phyloP scores from a whole-genome alignment of 306 rosid species.

The Vigna unguiculata region DNA sequence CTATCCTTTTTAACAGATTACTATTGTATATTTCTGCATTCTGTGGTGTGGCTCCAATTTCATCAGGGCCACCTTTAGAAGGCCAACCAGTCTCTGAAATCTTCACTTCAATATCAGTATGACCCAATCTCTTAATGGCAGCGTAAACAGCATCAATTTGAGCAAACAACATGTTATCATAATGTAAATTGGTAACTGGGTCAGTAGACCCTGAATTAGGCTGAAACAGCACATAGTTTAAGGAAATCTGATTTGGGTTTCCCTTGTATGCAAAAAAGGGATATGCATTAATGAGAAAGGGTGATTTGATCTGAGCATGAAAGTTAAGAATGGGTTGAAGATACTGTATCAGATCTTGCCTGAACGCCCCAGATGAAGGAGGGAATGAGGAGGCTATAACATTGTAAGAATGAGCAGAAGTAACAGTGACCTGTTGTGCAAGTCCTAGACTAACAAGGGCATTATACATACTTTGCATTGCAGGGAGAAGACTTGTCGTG shows the following conservation, averaged over 20 bases:
- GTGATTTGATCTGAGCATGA: conserved; percentile 70
- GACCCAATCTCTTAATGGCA: conserved; percentile 80
- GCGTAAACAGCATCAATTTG: conserved; percentile 93
- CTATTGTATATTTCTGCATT: conserved; percentile 81
- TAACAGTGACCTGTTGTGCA: conserved; percentile 66
- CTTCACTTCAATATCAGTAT: conserved; percentile 71
- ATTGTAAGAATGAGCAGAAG: conserved; percentile 79
- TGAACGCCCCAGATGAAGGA: conserved; percentile 77
- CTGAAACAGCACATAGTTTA: conserved; percentile 78
- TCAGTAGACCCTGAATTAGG: conserved; percentile 78
- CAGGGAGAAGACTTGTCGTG: conserved; percentile 67
- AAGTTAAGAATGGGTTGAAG: conserved; percentile 72
- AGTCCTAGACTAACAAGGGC: conserved; percentile 77
- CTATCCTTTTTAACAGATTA: conserved; percentile 68
- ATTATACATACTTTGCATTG: conserved; percentile 76
- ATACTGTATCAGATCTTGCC: conserved; percentile 58
- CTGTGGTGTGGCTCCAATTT: conserved; percentile 74
- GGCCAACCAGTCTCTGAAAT: conserved; percentile 98
- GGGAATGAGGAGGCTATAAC: conserved; percentile 69
- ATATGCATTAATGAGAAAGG: conserved; percentile 84
- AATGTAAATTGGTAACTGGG: conserved; percentile 70
- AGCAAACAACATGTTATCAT: conserved; percentile 92
- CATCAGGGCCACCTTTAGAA: conserved; percentile 77
- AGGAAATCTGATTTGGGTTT: conserved; percentile 58
- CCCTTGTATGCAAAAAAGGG: conserved; percentile 85